Evolutionary conservation across 495 filamentous ascomycete genomes (phyloP).

Genomic region (Umbilicaria muhlenbergii): DNA sequence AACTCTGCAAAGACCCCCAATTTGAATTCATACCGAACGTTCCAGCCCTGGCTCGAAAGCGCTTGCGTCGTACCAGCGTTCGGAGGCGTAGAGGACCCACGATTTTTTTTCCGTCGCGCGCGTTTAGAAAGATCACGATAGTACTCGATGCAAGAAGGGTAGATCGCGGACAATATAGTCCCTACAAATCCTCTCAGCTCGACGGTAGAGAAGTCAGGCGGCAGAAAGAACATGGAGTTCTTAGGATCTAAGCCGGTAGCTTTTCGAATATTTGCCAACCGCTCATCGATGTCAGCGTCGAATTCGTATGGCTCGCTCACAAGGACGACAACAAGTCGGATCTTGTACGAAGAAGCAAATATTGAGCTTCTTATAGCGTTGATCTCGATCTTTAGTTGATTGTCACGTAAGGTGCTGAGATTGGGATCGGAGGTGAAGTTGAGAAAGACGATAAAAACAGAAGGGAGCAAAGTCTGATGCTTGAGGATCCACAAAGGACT

Average conservation of each 20-base stretch:
- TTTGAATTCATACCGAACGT: constrained; percentile 85
- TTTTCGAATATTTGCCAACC: constrained; percentile 56
- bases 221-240: constrained; percentile 54
- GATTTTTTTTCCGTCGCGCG: constrained; percentile 62
- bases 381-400: constrained; percentile 78
- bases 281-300: constrained; percentile 50
- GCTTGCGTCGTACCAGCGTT: constrained; percentile 78
- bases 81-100: constrained; percentile 58
- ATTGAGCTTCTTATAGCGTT: constrained; percentile 54
- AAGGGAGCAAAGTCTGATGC: constrained; percentile 67
- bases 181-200: constrained; percentile 48
- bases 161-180: constrained; percentile 40
- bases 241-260: constrained; percentile 68
- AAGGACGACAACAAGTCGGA: constrained; percentile 59
- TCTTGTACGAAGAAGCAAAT: constrained; percentile 52
- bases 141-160: constrained; percentile 57
- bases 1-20: constrained; percentile 80
- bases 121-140: constrained; percentile 86
- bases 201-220: constrained; percentile 42
- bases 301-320: constrained; percentile 45
- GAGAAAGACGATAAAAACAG: constrained; percentile 63
- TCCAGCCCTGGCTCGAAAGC: constrained; percentile 74
- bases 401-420: constrained; percentile 59
- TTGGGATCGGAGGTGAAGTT: constrained; percentile 53
- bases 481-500: constrained; percentile 69